Evolutionary conservation across 75 land plant species (phyloP).

Genomic region (Isoetes taiwanensis): DNA sequence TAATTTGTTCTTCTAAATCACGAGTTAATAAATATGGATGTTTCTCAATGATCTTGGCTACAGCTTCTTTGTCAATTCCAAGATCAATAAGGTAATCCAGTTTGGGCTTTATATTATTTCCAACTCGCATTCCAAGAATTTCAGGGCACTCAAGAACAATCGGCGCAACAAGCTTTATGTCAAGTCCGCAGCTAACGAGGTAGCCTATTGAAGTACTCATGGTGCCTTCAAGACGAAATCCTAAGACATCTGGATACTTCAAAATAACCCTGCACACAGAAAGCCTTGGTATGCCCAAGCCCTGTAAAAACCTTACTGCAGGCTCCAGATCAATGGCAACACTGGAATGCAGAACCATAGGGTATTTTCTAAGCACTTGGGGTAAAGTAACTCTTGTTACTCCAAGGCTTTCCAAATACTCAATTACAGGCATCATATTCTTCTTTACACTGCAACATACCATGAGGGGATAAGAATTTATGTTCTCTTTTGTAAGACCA

Average conservation of each 20-base stretch:
- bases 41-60: constrained; percentile 73
- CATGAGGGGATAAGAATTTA: constrained; percentile 63
- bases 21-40: constrained; percentile 63
- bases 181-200: constrained; percentile 73
- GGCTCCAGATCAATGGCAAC: constrained; percentile 65
- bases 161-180: constrained; percentile 43
- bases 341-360: constrained; percentile 70
- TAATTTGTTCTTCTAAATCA: constrained; percentile 42
- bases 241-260: constrained; percentile 67
- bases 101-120: constrained; percentile 71
- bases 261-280: constrained; percentile 57
- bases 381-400: constrained; percentile 41
- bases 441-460: constrained; percentile 87
- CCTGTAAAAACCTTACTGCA: constrained; percentile 56
- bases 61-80: constrained; percentile 46
- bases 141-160: constrained; percentile 62
- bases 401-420: constrained; percentile 63
- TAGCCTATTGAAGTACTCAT: constrained; percentile 85
- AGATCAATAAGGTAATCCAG: constrained; percentile 57
- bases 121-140: constrained; percentile 79
- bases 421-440: constrained; percentile 74
- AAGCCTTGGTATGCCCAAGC: constrained; percentile 50
- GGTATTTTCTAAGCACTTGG: constrained; percentile 48
- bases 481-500: constrained; percentile 57
- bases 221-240: constrained; percentile 78